These are phyloP conservation scores for Penicillium soppii DNA, from an alignment of 495 filamentous ascomycete species.

Conservation along the genomic window DNA sequence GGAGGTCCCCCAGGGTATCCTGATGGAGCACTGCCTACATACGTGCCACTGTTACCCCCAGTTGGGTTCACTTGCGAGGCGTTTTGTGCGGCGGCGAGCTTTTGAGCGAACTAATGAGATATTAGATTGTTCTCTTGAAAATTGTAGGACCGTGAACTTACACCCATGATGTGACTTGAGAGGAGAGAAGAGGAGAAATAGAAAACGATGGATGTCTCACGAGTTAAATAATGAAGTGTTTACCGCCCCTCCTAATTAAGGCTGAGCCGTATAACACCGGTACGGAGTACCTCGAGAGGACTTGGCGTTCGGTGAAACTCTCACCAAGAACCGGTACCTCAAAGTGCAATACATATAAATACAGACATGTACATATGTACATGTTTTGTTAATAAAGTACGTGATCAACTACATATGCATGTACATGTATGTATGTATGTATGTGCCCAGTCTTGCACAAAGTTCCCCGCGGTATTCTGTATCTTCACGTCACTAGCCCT, in stretches of 20 bases:
- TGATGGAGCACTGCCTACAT: constrained; percentile 40
- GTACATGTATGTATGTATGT: no score
- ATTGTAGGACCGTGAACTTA: constrained; percentile 18
- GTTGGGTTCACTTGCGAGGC: no score
- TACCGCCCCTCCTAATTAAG: constrained; percentile 7
- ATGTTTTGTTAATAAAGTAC: no score
- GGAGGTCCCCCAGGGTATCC: constrained; percentile 47
- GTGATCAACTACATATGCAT: no score
- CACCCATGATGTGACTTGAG: constrained; percentile 28
- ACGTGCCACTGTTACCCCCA: constrained; percentile 29
- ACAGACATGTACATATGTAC: no score
- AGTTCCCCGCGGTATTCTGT: no score
- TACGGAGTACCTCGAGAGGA: not conserved
- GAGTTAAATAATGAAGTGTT: constrained; percentile 5
- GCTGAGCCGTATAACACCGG: constrained; percentile 6
- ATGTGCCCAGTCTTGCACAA: no score
- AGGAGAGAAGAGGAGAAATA: not conserved
- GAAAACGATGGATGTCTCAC: constrained; percentile 2
- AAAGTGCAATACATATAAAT: not conserved
- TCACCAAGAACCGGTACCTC: not conserved
- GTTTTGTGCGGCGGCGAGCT: constrained; percentile 38
- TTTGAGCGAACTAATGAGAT: constrained; percentile 41
- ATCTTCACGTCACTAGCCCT: no score
- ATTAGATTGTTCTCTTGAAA: not conserved
- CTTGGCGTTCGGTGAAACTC: not conserved